Conservation (phyloP, 129 eudicot species). For the Pittosporum tobira region DNA sequence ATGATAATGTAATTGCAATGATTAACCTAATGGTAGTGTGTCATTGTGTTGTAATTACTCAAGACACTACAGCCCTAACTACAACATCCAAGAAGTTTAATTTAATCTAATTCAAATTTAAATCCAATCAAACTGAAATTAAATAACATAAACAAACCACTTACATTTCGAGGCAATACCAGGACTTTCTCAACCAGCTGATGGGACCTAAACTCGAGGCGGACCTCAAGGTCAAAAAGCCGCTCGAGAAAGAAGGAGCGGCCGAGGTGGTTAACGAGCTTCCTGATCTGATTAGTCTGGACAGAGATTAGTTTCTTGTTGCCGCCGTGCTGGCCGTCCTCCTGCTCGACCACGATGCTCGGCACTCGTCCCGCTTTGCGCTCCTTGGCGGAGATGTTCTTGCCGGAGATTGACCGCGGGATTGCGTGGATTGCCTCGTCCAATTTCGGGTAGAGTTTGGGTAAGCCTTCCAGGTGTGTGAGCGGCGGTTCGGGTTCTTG, state of each 20-base stretch:
- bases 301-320: slow-evolving; percentile 66
- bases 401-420: slow-evolving; percentile 66
- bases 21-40: too few relatives aligned
- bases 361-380: slow-evolving; percentile 31
- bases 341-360: slow-evolving; percentile 18
- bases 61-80: too few relatives aligned
- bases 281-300: slow-evolving; percentile 75
- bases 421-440: slow-evolving; percentile 65
- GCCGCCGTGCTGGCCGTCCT: slow-evolving; percentile 21
- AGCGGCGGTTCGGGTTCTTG: slow-evolving; percentile 36
- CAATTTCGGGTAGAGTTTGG: slow-evolving; percentile 59
- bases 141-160: background rate
- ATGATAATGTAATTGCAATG: too few relatives aligned
- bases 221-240: slow-evolving; percentile 66
- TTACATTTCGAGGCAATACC: slow-evolving; percentile 62
- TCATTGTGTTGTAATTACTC: too few relatives aligned
- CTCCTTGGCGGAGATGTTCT: slow-evolving; percentile 57
- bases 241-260: slow-evolving; percentile 60
- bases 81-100: too few relatives aligned
- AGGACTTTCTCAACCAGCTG: slow-evolving; percentile 72
- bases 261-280: slow-evolving; percentile 65
- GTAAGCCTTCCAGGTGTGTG: slow-evolving; percentile 54
- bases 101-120: too few relatives aligned
- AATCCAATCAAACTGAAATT: too few relatives aligned
- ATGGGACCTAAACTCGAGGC: slow-evolving; percentile 42